A percentile compares a stretch with the other conserved stretches of the same genome.
Evolutionary conservation across 129 eudicot genomes (phyloP).

Genomic region (Lactuca sativa): DNA sequence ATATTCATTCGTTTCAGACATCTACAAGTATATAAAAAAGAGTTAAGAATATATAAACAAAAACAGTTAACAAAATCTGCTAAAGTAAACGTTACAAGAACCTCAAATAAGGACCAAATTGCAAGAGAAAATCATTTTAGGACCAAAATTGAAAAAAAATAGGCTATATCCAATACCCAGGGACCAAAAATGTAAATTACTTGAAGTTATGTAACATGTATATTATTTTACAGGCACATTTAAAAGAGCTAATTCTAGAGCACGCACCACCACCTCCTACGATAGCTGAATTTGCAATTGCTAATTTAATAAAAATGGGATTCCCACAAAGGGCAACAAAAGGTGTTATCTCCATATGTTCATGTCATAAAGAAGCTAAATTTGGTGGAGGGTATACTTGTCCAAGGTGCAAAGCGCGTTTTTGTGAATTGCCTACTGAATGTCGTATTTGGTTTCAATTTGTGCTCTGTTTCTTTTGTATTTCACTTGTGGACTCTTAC

Average conservation of each 20-base stretch:
- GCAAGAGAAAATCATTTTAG: background rate
- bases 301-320: conserved; percentile 94
- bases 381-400: conserved; percentile 96
- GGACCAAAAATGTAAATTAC: background rate
- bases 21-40: too few species aligned
- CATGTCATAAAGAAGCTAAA: conserved; percentile 95
- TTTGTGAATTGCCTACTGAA: conserved; percentile 91
- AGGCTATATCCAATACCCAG: background rate
- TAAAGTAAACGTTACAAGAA: too few species aligned
- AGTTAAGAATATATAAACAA: too few species aligned
- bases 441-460: conserved; percentile 58
- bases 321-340: conserved; percentile 97
- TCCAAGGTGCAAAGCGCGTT: conserved; percentile 98
- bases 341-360: conserved; percentile 86
- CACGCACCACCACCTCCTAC: conserved; percentile 99
- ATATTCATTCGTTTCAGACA: too few species aligned
- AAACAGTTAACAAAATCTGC: too few species aligned
- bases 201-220: background rate
- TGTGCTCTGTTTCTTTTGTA: too few species aligned
- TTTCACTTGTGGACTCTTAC: too few species aligned
- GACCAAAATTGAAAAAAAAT: background rate
- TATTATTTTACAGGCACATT: conserved; percentile 57
- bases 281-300: conserved; percentile 91
- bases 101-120: background rate
- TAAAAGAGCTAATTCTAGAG: conserved; percentile 84